These are phyloP conservation scores for Aspergillus carlsbadensis DNA, from an alignment of 495 filamentous ascomycete species.

Conservation along the genomic window DNA sequence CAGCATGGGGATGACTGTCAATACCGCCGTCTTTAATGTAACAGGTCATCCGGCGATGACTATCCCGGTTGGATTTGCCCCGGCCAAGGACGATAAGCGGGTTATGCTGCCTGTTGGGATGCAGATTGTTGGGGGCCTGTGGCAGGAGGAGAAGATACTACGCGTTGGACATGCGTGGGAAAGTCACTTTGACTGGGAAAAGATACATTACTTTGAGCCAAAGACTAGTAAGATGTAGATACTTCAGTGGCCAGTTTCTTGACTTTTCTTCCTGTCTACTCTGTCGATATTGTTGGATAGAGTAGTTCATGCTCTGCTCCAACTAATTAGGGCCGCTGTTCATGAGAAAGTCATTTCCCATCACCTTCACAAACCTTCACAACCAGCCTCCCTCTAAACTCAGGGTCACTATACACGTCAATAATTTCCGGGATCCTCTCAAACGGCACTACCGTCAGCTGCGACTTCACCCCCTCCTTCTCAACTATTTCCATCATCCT, in stretches of 20 bases:
- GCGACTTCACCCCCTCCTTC: slow-evolving; percentile 1
- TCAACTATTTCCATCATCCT: slow-evolving; percentile 10
- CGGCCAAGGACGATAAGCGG: slow-evolving; percentile 15
- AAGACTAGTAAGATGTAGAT: too few species aligned
- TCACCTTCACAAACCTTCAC: neutral
- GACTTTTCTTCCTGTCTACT: too few species aligned
- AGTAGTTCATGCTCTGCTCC: too few species aligned
- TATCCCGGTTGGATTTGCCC: slow-evolving; percentile 9
- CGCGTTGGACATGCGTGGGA: slow-evolving; percentile 46
- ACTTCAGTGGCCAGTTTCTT: too few species aligned
- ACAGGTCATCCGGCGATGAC: slow-evolving; percentile 8
- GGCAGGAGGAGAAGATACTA: slow-evolving; percentile 42
- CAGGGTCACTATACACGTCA: neutral
- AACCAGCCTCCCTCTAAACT: slow-evolving; percentile 8
- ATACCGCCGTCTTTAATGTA: slow-evolving; percentile 4
- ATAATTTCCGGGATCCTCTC: neutral
- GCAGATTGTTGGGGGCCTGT: slow-evolving; percentile 50
- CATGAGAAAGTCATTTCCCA: too few species aligned
- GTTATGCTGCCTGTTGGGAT: slow-evolving; percentile 46
- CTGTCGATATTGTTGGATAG: too few species aligned
- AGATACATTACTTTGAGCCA: too few species aligned
- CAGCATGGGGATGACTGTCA: slow-evolving; percentile 2
- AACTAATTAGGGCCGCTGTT: too few species aligned
- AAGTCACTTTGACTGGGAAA: too few species aligned
- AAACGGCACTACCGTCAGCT: slow-evolving; percentile 7